These are phyloP conservation scores for Starmera amethionina DNA, from an alignment of 805 yeast genomes.

Conservation along the genomic window DNA sequence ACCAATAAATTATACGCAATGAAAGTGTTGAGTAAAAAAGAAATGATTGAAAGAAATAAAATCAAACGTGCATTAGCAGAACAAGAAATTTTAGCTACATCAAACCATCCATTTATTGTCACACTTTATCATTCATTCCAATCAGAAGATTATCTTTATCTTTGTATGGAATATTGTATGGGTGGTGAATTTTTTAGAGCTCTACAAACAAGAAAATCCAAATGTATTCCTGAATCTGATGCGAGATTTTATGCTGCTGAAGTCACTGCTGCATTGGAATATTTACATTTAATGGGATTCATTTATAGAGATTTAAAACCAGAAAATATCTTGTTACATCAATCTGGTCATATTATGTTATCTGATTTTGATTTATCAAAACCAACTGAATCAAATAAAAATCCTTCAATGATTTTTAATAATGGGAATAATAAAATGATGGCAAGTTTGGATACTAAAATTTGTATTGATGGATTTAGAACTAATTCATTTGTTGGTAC, in stretches of 20 bases:
- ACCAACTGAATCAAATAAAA: constrained; percentile 68
- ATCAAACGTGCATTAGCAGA: constrained; percentile 93
- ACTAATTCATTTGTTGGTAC: constrained; percentile 99
- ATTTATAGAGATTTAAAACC: constrained; percentile 96
- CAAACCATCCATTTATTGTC: constrained; percentile 95
- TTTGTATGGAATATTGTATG: constrained; percentile 98
- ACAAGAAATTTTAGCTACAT: constrained; percentile 90
- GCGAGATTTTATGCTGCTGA: constrained; percentile 94
- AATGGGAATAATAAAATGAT: constrained; percentile 25
- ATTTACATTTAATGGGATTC: constrained; percentile 92
- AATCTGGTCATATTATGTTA: constrained; percentile 96
- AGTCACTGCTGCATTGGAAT: constrained; percentile 94
- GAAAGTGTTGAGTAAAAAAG: constrained; percentile 83
- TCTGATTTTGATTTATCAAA: constrained; percentile 94
- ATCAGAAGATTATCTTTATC: constrained; percentile 79
- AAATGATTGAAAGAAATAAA: constrained; percentile 92
- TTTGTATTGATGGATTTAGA: constrained; percentile 91
- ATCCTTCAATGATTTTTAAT: constrained; percentile 53
- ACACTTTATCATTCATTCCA: constrained; percentile 95
- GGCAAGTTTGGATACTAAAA: constrained; percentile 82
- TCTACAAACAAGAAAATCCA: constrained; percentile 78
- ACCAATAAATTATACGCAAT: constrained; percentile 77
- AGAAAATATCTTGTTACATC: constrained; percentile 88
- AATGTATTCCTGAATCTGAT: constrained; percentile 78
- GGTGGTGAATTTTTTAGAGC: constrained; percentile 99